Evolutionary conservation across 2,329 filamentous ascomycete species (phyloP), one percentile per base, ranked within the genome.

Genomic region (Hypoxylon sp.): DNA sequence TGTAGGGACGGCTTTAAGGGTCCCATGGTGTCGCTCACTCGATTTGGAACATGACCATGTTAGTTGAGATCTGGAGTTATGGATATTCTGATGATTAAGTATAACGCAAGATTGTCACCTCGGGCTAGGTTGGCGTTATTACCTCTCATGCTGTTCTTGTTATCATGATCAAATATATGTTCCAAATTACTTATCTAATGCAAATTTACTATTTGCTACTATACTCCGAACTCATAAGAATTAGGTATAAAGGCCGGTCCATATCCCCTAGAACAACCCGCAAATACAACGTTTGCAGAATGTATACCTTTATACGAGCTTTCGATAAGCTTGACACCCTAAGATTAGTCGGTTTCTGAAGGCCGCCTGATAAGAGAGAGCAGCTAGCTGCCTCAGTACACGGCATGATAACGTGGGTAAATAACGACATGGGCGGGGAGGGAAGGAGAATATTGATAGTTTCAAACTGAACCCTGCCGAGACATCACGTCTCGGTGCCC

Each of bases 41-140:
- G n/a, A 12, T 44, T 22, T 26, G n/a, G 3, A 0, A 18, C 22
- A 20, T 30, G 12, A 1, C 14, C 38, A 14, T 3, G 38, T 28
- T 26, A n/a, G 30, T 8, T 26, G 22, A 18, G 32, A 26, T 14
- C 36, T 22, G 56, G 54, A 30, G 51, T 60, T 30, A 28, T 33
- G 58, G 49, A 28, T 49, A 22, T 45, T 46, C 18, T 6, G 8
- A 20, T 24, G 30, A 45, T 57, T 30, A n/a, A 22, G 33, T 46
- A 40, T 44, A 51, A 22, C 40, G 44, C 38, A 38, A 61, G 38
- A 44, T 33, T 53, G 36, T 50, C 42, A 45, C 22, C 16, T 57
- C 42, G 18, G 33, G 38, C 22, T 61, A 49, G 40, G 49, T 32
- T 54, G 44, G 56, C 53, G 38, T 55, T 61, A 28, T 50, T n/a